Base-by-base conservation (phyloP, 2,329 filamentous ascomycete species). In the Alternaria atra region DNA sequence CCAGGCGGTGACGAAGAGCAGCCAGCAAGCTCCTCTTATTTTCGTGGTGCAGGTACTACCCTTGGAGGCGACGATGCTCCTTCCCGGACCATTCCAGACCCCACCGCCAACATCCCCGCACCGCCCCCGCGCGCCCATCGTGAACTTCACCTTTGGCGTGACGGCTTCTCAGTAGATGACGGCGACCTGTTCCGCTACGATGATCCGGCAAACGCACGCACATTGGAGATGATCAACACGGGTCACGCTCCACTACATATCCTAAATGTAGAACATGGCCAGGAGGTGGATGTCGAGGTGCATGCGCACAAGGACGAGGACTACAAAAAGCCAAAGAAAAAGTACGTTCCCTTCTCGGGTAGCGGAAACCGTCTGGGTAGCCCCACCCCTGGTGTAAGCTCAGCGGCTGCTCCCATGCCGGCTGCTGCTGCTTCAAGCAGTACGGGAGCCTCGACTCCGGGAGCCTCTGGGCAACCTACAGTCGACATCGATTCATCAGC, bases 101-200 rank as follows among this genome's bases (percentile, higher is more conserved):
- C 90, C 29, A 78, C 66, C 20, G 76, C 75, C 52, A 75, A 66
- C 60, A 71, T 72, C 47, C 70, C 76, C 7, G 73, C 70, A 54
- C 79, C 76, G 15, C 80, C 78, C 9, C 81, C 85, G 34, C 84
- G 86, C 5, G 87, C 91, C 62, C 87, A 88, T 52, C 89, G 91
- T 52, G 86, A 88, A 10, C 84, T 96, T 54, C 92, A 94, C 72
- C 84, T 95, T 44, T 96, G 92, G 92, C 85, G 86, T 42, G 90
- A 96, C 73, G 92, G 92, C 13, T 94, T 95, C 80, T 94, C 91
- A 66, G 89, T 96, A 62, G 92, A 94, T 61, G 91, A 95, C 71
- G 92, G 92, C 29, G 86, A 89, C 47, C 86, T 95, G 37, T 89
- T 87, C 75, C 88, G 91, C 57, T 94, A 92, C 73, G 90, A 94